Evolutionary conservation across 805 yeast genomes (phyloP).

Genomic region (Ogataea minuta): DNA sequence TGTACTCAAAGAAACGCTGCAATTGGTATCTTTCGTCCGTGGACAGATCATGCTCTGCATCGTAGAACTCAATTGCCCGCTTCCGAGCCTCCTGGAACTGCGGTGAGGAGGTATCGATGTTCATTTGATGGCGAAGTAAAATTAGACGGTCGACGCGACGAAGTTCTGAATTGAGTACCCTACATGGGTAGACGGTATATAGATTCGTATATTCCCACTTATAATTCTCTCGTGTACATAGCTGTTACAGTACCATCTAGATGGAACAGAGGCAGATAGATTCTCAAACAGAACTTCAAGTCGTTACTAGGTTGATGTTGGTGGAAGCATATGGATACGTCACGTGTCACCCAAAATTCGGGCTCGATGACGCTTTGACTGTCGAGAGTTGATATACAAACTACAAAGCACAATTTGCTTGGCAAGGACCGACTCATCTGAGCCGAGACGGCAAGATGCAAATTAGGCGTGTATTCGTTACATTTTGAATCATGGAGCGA

Average conservation of each 20-base stretch:
- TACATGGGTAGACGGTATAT: no score
- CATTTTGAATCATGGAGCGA: no score
- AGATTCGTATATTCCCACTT: no score
- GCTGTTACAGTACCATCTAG: no score
- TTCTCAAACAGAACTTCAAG: no score
- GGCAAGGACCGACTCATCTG: conserved; percentile 62
- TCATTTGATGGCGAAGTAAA: conserved; percentile 2
- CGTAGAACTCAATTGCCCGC: conserved; percentile 47
- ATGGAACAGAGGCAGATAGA: no score
- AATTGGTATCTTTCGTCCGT: conserved; percentile 42
- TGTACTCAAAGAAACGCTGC: conserved; percentile 38
- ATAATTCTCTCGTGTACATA: no score
- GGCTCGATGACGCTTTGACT: conserved; percentile 40
- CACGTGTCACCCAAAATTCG: conserved; percentile 45
- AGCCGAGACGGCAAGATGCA: conserved; percentile 42
- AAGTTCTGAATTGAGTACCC: no score
- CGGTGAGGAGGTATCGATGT: conserved; percentile 14
- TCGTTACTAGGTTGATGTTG: no score
- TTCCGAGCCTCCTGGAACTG: conserved; percentile 36
- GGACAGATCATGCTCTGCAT: conserved; percentile 44
- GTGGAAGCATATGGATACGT: conserved; percentile 51
- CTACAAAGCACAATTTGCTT: conserved; percentile 42
- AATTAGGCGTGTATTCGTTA: conserved; percentile 56
- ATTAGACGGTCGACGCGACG: conserved; percentile 8
- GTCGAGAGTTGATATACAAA: conserved; percentile 58